Conservation (phyloP, 1,284 basidiomycete genomes). For the Meripilus lineatus region DNA sequence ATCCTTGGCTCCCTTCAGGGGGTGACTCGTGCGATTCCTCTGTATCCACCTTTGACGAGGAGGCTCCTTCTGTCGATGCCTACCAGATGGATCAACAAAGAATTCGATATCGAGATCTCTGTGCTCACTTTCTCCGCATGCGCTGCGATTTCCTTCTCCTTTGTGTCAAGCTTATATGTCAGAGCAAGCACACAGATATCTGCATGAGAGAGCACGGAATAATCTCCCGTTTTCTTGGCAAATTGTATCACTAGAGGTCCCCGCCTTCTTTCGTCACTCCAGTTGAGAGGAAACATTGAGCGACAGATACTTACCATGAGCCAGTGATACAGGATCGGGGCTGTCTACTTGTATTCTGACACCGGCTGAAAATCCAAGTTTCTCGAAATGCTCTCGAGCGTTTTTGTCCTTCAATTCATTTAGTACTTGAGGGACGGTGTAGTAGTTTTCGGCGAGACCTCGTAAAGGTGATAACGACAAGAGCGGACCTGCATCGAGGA, state of each 20-base stretch:
- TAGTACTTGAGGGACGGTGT: constrained; percentile 87
- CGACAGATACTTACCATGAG: constrained; percentile 55
- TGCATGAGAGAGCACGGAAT: constrained; percentile 85
- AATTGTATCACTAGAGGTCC: constrained; percentile 70
- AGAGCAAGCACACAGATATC: constrained; percentile 92
- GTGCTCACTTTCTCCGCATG: too few species aligned
- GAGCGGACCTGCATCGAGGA: constrained; percentile 90
- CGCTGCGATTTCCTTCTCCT: constrained; percentile 35
- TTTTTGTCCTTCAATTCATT: constrained; percentile 85
- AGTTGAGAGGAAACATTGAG: background rate
- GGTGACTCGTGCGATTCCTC: too few species aligned
- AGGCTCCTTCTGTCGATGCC: too few species aligned
- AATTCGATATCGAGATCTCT: too few species aligned
- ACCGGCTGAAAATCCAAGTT: constrained; percentile 67
- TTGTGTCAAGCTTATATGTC: constrained; percentile 73
- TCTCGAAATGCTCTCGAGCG: constrained; percentile 82
- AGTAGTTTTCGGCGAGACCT: constrained; percentile 76
- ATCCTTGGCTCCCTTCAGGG: background rate
- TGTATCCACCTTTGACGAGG: too few species aligned
- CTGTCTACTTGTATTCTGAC: constrained; percentile 72
- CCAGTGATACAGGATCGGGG: constrained; percentile 70
- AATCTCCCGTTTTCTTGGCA: constrained; percentile 97
- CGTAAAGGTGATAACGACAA: constrained; percentile 83
- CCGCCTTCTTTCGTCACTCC: constrained; percentile 11
- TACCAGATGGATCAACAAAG: too few species aligned